Base-by-base conservation (phyloP, 352 stramenopile genomes). In the Phytophthora nicotianae region DNA sequence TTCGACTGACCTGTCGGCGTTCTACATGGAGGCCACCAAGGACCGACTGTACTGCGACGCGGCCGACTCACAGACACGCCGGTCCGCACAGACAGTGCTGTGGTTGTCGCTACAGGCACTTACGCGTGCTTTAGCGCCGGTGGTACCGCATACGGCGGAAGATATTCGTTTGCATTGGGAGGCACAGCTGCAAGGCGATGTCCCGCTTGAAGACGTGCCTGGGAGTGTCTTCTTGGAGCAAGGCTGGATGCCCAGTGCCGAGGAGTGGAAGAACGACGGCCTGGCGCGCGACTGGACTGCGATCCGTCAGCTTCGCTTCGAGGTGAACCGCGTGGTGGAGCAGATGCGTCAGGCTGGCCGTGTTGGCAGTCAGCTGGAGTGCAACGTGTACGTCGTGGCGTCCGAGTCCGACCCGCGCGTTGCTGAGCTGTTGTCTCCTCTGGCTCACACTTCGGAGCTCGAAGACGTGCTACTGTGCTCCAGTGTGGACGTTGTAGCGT, bases 11-110 rank as follows among this genome's bases (percentile, higher is more conserved):
- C 69, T 99, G 11, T 99, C 96, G 24, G 97, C 98, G 54, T 99
- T 99, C 68, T 99, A 99, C 81, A 91, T 99, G 69, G 96, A 99
- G 72, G 94, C 97, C 16, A 88, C 91, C 32, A 99, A 99, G 70
- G 97, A 99, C 68, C 84, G 96, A 8, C 72, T 99, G 33, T 99
- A 99, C 76, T 98, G 98, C 68, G 97, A 97, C 27, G 83, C 79
- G 13, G 60, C 85, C 8, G 74, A 97, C 65, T 88, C 95, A 62
- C 32, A 66, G 23, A 86, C 91, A 48, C 92, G 96, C 50, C 75
- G 83, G 10, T 72, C 77, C 3, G 83, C 80, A 29, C 97, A 99
- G 75, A 98, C 93, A 21, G 95, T 94, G 46, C 56, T 94, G 20
- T 88, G 81, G 75, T 45, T 85, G 32, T 85, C 83, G 38, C 65